phyloP scores from a whole-genome alignment of 768 basidiomycete genomes.

The Lentinula raphanica region DNA sequence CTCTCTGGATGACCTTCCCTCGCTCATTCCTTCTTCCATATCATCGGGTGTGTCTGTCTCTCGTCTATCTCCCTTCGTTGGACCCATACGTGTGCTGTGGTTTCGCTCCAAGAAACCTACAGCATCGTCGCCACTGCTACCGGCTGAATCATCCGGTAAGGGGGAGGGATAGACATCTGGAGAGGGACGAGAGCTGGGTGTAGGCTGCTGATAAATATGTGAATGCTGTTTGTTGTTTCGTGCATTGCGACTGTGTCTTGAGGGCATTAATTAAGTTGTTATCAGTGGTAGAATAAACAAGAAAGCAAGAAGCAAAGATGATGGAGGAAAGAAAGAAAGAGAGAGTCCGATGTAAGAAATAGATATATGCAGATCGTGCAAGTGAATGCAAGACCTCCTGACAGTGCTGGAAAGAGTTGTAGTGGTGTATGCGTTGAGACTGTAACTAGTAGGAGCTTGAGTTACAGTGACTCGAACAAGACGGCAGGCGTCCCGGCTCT shows the following conservation, averaged over 20 bases:
- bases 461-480: constrained; percentile 2
- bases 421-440: not conserved
- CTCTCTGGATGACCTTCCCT: not conserved
- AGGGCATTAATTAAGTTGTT: constrained; percentile 11
- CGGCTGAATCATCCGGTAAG: constrained; percentile 8
- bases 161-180: constrained; percentile 4
- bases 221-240: constrained; percentile 9
- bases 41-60: not conserved
- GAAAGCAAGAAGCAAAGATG: not conserved
- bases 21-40: not conserved
- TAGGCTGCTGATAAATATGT: constrained; percentile 7
- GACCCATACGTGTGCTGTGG: not conserved
- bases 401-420: not conserved
- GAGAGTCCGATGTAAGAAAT: not conserved
- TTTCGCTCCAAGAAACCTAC: not conserved
- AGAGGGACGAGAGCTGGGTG: constrained; percentile 2
- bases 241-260: constrained; percentile 10
- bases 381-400: constrained; percentile 5
- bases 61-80: too few species aligned
- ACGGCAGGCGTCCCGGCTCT: constrained; percentile 1
- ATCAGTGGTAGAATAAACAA: constrained; percentile 1
- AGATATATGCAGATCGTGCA: constrained; percentile 1
- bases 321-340: not conserved
- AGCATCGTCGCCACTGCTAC: constrained; percentile 5
- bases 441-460: not conserved